phyloP scores from a whole-genome alignment of 805 yeast species.

The Myxozyma sirexii region DNA sequence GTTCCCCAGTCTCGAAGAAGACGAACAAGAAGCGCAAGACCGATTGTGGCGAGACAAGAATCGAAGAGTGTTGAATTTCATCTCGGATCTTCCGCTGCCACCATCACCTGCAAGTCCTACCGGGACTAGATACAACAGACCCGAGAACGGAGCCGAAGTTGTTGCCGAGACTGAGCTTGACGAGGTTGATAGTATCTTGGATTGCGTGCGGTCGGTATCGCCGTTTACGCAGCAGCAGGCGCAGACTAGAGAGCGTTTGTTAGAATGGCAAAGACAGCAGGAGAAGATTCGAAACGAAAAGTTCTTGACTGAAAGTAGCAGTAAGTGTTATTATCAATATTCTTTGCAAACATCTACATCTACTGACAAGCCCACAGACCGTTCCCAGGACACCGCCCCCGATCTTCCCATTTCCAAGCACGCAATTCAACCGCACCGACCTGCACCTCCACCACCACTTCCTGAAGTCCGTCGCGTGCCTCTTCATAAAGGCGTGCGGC shows the following conservation, averaged over 20 bases:
- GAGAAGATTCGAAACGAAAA: not conserved
- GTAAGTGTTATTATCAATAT: not conserved
- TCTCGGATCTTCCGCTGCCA: conserved; percentile 9
- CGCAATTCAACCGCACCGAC: not conserved
- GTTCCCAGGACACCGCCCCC: too few species aligned
- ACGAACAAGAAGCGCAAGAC: not conserved
- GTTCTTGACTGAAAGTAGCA: not conserved
- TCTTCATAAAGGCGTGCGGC: not conserved
- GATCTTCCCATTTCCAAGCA: not conserved
- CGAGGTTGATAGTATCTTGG: not conserved
- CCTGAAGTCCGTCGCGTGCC: not conserved
- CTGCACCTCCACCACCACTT: not conserved
- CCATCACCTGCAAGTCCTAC: conserved; percentile 4
- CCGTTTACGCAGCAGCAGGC: not conserved
- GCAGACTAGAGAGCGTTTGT: not conserved
- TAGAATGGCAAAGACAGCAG: not conserved
- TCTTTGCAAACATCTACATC: too few species aligned
- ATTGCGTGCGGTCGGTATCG: not conserved
- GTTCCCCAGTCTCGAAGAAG: not conserved
- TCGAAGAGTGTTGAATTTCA: conserved; percentile 7
- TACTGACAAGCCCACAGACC: too few species aligned
- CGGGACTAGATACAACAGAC: not conserved
- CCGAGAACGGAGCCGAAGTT: not conserved
- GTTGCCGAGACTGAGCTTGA: not conserved
- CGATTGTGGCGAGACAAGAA: conserved; percentile 4